A percentile compares a stretch with the other conserved stretches of the same genome.
Evolutionary conservation across 306 rosid genomes (phyloP).

Genomic region (Carpinus fangiana): DNA sequence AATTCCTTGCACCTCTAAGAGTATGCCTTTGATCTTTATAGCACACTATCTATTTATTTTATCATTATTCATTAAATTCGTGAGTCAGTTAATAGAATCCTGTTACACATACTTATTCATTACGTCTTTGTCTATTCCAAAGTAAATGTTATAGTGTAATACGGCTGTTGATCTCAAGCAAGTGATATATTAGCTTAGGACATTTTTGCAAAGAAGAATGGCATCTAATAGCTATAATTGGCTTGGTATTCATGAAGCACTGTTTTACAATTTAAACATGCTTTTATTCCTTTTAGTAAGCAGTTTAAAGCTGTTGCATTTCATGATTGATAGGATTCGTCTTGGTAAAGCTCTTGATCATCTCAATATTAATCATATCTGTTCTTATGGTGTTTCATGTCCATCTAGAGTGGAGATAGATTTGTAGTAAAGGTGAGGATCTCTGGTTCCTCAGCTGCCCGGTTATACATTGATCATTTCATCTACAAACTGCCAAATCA

Average conservation of each 20-base stretch:
- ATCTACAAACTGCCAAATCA: conserved; percentile 75
- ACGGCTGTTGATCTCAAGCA: conserved; percentile 6
- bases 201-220: conserved; percentile 6
- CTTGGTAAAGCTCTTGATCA: not conserved
- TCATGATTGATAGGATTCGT: not conserved
- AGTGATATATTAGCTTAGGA: conserved; percentile 11
- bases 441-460: conserved; percentile 70
- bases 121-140: conserved; percentile 3
- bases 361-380: conserved; percentile 5
- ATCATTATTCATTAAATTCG: not conserved
- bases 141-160: not conserved
- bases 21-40: conserved; percentile 44
- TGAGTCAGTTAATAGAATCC: not conserved
- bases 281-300: not conserved
- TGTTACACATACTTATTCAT: no score
- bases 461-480: conserved; percentile 64
- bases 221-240: not conserved
- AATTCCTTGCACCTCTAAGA: conserved; percentile 80
- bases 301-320: not conserved
- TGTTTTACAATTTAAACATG: not conserved
- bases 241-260: not conserved
- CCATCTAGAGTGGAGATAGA: conserved; percentile 69
- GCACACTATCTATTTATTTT: not conserved
- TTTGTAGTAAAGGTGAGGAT: conserved; percentile 68
- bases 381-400: conserved; percentile 28